Base-by-base conservation (phyloP, 2,329 filamentous ascomycete species). In the Trichoderma sp. region DNA sequence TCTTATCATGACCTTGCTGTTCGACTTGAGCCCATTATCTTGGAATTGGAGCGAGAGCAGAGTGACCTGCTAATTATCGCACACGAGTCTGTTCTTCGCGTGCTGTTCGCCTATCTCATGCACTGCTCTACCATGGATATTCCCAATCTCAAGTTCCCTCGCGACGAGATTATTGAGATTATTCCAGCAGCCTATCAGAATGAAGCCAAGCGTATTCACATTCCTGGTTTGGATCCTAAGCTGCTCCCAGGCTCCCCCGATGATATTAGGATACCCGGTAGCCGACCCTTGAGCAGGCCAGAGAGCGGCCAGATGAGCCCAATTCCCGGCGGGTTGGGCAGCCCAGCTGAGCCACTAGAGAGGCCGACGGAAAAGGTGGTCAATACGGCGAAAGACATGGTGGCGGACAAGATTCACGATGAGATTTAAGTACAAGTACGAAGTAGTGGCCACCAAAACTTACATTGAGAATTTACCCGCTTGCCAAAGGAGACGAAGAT, bases 1-100 rank as follows among this genome's bases (percentile, higher is more conserved):
- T 98, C 95, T 9, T 99, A 99, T 81, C 96, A 99, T 80, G 96
- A 99, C 79, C 90, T 99, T 57, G 96, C 96, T n/a, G 96, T 99
- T 72, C 93, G 96, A 26, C 90, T 99, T 61, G 96, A 99, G 80
- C 97, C 96, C 53, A 97, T 99, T 78, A 99, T 99, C 78, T 88
- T 99, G 34, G 96, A 99, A 80, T 88, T 99, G 15, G 96, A 99
- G 84, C 91, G 96, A 57, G 96, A 99, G 83, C 93, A 98, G 77
- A 97, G 97, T 75, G 96, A 99, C 79, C 87, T 99, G n/a, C 88
- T 99, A 68, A 98, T 99, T 79, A 98, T 99, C 76, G 96, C 96
- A 0, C 96, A 99, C 81, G 96, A 99, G 81, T 97, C 94, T 66
- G 96, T 99, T n/a, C 87, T 99, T 61, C 93, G 96, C 57, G 96